phyloP scores from a whole-genome alignment of 495 filamentous ascomycete genomes.

The Apodospora peruviana region DNA sequence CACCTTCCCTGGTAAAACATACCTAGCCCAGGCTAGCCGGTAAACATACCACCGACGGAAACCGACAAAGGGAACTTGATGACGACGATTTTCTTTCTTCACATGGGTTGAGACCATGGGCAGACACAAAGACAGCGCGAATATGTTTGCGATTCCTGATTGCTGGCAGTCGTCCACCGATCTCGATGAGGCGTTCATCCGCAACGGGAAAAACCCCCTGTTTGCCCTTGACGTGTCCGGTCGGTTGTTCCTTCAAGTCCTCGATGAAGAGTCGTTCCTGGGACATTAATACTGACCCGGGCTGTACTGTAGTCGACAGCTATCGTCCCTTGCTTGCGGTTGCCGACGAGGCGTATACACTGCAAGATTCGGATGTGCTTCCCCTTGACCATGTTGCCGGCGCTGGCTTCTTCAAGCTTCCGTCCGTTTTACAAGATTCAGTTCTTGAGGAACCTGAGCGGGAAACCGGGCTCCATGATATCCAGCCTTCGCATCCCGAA shows the following conservation, averaged over 20 bases:
- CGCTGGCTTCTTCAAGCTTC: constrained; percentile 40
- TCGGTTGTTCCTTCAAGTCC: too few species aligned
- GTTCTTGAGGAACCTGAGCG: constrained; percentile 20
- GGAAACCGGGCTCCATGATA: constrained; percentile 6
- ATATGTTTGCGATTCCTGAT: constrained; percentile 69
- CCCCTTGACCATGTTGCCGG: neutral
- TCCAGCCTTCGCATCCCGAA: neutral
- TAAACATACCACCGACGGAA: neutral
- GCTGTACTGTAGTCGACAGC: too few species aligned
- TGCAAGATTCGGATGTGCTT: neutral
- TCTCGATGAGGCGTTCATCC: constrained; percentile 17
- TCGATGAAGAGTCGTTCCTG: too few species aligned
- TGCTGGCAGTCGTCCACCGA: constrained; percentile 49
- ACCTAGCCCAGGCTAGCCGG: neutral
- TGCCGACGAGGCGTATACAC: neutral
- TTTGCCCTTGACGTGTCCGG: constrained; percentile 21
- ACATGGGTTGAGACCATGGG: constrained; percentile 11
- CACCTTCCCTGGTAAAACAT: neutral
- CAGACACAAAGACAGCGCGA: constrained; percentile 38
- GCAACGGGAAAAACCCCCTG: constrained; percentile 16
- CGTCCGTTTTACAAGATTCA: constrained; percentile 26
- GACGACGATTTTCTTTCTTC: neutral
- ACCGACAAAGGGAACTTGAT: neutral
- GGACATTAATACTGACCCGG: too few species aligned
- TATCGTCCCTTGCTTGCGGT: neutral